A percentile compares a stretch with the other conserved stretches of the same genome.
These are phyloP conservation scores for Lactuca saligna DNA, from an alignment of 129 eudicot species.

Conservation along the genomic window DNA sequence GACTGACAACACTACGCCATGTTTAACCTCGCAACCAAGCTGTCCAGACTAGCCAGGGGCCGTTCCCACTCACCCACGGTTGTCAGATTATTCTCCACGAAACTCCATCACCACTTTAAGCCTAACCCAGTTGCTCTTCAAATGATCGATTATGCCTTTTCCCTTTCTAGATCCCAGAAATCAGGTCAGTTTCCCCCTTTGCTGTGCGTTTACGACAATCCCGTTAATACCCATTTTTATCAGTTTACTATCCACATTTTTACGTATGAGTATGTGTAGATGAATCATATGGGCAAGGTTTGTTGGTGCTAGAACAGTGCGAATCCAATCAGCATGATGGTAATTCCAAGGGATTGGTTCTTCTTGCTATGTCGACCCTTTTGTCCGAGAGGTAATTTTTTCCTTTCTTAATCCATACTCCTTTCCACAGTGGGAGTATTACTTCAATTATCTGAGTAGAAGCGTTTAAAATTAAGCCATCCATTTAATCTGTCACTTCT, in stretches of 20 bases:
- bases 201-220: neutral
- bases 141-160: slow-evolving; percentile 75
- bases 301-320: slow-evolving; percentile 81
- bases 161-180: slow-evolving; percentile 70
- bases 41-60: slow-evolving; percentile 32
- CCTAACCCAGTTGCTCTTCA: slow-evolving; percentile 65
- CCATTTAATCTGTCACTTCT: neutral
- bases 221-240: neutral
- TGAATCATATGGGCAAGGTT: slow-evolving; percentile 73
- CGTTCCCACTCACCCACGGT: slow-evolving; percentile 8
- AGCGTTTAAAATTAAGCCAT: neutral
- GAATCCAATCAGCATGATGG: slow-evolving; percentile 62
- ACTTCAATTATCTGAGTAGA: neutral
- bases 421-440: neutral
- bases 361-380: slow-evolving; percentile 73
- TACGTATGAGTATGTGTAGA: slow-evolving; percentile 37
- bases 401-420: neutral
- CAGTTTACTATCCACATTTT: neutral
- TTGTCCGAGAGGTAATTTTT: slow-evolving; percentile 60
- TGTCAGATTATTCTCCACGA: slow-evolving; percentile 23
- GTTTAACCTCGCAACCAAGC: slow-evolving; percentile 41
- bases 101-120: slow-evolving; percentile 27
- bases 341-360: slow-evolving; percentile 60
- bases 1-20: slow-evolving; percentile 13
- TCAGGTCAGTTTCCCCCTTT: slow-evolving; percentile 47